Evolutionary conservation across 1,284 basidiomycete species (phyloP).

Genomic region (Ceratobasidium sp.): DNA sequence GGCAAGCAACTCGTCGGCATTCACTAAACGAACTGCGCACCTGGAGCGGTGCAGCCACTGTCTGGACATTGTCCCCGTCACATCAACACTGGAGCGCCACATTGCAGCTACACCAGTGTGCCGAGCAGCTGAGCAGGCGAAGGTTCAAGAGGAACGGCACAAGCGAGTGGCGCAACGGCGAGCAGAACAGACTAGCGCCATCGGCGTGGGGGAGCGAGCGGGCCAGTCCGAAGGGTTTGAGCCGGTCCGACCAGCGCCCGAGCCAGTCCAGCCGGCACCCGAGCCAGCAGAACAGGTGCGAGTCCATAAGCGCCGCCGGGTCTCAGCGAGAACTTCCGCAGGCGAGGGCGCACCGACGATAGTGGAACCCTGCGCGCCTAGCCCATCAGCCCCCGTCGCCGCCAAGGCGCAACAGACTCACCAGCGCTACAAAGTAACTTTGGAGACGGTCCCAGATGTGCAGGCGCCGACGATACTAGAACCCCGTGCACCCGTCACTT

Average conservation of each 20-base stretch:
- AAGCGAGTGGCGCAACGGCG: too few species aligned
- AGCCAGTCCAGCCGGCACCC: too few species aligned
- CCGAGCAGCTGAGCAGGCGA: neutral
- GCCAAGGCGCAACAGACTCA: too few species aligned
- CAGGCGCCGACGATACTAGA: neutral
- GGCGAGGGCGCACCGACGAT: neutral
- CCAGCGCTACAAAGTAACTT: neutral
- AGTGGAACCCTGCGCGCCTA: neutral
- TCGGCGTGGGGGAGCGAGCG: too few species aligned
- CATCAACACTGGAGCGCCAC: neutral
- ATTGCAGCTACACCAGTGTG: slow-evolving; percentile 2
- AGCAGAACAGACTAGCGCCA: too few species aligned
- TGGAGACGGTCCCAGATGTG: neutral
- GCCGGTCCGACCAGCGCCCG: too few species aligned
- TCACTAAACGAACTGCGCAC: neutral
- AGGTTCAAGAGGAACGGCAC: neutral
- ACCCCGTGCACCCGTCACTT: too few species aligned
- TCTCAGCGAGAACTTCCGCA: too few species aligned
- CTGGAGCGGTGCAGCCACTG: neutral
- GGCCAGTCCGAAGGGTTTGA: too few species aligned
- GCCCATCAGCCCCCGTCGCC: too few species aligned
- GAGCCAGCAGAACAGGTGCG: neutral
- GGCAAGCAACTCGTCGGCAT: neutral
- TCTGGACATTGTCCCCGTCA: neutral
- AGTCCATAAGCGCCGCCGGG: neutral